Evolutionary conservation across 805 yeast genomes (phyloP), one percentile per base, ranked within the genome.

Genomic region (Grigorovia transvaalensis): DNA sequence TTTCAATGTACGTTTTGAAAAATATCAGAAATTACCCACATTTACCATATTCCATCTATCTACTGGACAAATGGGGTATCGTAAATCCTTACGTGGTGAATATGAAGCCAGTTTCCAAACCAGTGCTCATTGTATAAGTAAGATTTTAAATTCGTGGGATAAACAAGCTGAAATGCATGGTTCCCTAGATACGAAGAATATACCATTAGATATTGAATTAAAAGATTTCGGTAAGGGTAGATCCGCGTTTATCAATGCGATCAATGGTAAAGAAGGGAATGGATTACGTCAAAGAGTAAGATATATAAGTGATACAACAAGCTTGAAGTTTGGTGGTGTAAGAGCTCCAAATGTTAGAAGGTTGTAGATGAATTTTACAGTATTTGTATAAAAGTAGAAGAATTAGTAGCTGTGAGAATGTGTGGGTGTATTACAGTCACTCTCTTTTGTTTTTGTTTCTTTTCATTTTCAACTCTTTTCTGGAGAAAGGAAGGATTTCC

Each of bases 101-200:
- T 88, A 87, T 63, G 99, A 91, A 70, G 96, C 96, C 1, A 85
- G 85, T 13, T 90, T 84, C 74, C 96, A 89, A 67, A 84, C 91
- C 9, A 73, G 89, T 15, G 73, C 89, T 4, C 79, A 78, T 56
- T 74, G 87, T 70, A 88, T 91, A 69, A 76, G 81, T 55, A 67
- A 75, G 57, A 85, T 91, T 11, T 8, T n/a, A 11, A 23, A 23
- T 23, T 4, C 27, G 6, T 23, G 27, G 27, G 6, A 23, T 23
- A 23, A 3, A 23, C 27, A 23, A 23, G 27, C 27, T 23, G 27
- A 23, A 23, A 23, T 23, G 27, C 27, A 23, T 23, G 27, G 27
- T 23, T 8, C n/a, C 2, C 15, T 9, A 15, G 43, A 17, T 13
- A 33, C 13, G 4, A 48, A 44, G 17, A 17, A 44, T 19, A 4